phyloP scores from a whole-genome alignment of 1,284 basidiomycete species.

The Lentinula novae-zelandiae region DNA sequence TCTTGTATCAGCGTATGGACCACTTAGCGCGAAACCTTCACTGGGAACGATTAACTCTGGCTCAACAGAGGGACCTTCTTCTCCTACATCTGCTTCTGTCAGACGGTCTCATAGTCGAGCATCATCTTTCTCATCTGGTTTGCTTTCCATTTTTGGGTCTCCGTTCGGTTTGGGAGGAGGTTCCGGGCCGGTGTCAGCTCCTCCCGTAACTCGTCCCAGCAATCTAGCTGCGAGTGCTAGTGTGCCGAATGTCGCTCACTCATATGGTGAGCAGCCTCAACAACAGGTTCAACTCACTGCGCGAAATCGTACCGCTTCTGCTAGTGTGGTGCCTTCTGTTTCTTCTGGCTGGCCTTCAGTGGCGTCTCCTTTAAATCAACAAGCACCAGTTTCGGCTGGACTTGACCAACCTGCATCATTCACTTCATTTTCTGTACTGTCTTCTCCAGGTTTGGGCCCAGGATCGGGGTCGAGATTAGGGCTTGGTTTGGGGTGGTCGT shows the following conservation, averaged over 20 bases:
- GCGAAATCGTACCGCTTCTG: slow-evolving; percentile 9
- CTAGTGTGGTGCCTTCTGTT: background rate
- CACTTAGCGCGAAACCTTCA: background rate
- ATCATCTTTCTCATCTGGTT: slow-evolving; percentile 49
- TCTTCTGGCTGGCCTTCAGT: slow-evolving; percentile 8
- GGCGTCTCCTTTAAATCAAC: slow-evolving; percentile 4
- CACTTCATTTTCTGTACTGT: background rate
- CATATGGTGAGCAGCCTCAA: background rate
- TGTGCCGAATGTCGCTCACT: background rate
- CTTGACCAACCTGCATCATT: background rate
- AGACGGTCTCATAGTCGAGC: slow-evolving; percentile 27
- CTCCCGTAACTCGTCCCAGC: background rate
- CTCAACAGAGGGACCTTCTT: background rate
- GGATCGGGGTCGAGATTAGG: background rate
- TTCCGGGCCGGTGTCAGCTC: background rate
- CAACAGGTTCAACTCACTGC: background rate
- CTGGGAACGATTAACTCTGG: background rate
- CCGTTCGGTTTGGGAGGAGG: slow-evolving; percentile 1
- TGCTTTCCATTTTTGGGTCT: slow-evolving; percentile 45
- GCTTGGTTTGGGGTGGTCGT: slow-evolving; percentile 5
- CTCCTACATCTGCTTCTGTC: background rate
- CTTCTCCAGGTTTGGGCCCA: background rate
- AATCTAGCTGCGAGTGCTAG: slow-evolving; percentile 2
- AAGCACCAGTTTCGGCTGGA: slow-evolving; percentile 9
- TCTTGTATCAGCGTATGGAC: background rate